Conservation (phyloP, 2,329 filamentous ascomycete species). For the Botrytis aclada region DNA sequence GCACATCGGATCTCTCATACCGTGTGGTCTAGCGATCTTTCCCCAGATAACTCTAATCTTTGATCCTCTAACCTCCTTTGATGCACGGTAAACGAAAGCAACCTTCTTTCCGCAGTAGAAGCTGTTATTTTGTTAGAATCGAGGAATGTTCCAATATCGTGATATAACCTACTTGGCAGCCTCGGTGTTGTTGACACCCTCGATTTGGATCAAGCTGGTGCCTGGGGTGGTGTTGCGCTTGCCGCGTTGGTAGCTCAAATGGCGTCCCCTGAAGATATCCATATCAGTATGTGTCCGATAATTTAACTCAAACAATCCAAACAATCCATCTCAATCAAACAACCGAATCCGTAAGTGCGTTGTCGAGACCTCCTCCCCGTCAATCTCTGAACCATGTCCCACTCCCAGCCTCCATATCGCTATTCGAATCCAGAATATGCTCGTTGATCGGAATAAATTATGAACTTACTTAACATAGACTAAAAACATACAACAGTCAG, state of each 20-base stretch:
- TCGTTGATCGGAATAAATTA: conserved; percentile 22
- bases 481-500: conserved; percentile 42
- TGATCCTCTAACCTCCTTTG: conserved; percentile 91
- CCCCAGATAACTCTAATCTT: conserved; percentile 99
- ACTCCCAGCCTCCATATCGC: background rate
- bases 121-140: conserved; percentile 37
- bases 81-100: conserved; percentile 96
- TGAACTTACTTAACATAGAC: conserved; percentile 86
- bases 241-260: conserved; percentile 96
- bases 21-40: conserved; percentile 94
- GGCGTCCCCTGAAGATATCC: conserved; percentile 71
- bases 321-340: background rate
- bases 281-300: conserved; percentile 12
- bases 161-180: conserved; percentile 71
- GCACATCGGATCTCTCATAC: conserved; percentile 49
- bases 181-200: conserved; percentile 89
- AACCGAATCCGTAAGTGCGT: background rate
- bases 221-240: conserved; percentile 88
- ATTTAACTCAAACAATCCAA: background rate
- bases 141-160: background rate
- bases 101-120: conserved; percentile 99
- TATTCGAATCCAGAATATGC: background rate
- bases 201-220: conserved; percentile 96
- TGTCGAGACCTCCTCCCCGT: conserved; percentile 7
- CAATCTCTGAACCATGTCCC: background rate